Base-by-base conservation (phyloP, 176 grass and related monocot species). In the Melocanna baccifera region DNA sequence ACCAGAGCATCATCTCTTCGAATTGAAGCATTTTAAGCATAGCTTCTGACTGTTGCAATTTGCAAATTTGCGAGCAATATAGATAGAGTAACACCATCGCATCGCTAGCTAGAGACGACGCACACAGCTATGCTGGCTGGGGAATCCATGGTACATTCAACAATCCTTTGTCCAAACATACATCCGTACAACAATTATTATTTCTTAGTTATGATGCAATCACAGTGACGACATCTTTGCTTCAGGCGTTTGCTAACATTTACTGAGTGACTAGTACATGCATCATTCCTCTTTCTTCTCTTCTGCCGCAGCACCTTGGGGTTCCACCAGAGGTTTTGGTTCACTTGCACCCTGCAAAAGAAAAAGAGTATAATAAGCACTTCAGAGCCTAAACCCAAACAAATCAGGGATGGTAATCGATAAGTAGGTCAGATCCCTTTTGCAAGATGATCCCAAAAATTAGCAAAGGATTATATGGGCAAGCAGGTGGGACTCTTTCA, bases 381-480 rank as follows among this genome's bases (percentile, higher is more conserved):
- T 25, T 74, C 2, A 28, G 16, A 72, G 9, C 26, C 37, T 64
- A 18, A 69, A 32, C 5, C 13, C 53, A 55, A 69, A 9, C 39
- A 47, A 64, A 42, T 28, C 68, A 28, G 4, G 13, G 39, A 64
- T 42, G 7, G 20, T 19, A 76, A 70, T 77, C 16, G 69, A 26
- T 30, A 63, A 40, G 28, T 20, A 59, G 13, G 25, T 18, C 37
- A 46, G 50, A 3, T 23, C 16, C 18, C 16, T 6, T 55, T 75
- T 56, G 11, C 75, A 16, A 45, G 56, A 2, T 19, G 20, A n/a
- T 25, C 11, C 34, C 1, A 29, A 1, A 15, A n/a, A n/a, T n/a
- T n/a, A n/a, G n/a, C n/a, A n/a, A n/a, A 72, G 96, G 96, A 23
- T 96, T 99, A 85, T 75, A 94, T 13, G 91, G 96, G 82, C 96